Evolutionary conservation across 2,329 filamentous ascomycete genomes (phyloP), one percentile per base, ranked within the genome.

Genomic region (Seiridium unicorne): DNA sequence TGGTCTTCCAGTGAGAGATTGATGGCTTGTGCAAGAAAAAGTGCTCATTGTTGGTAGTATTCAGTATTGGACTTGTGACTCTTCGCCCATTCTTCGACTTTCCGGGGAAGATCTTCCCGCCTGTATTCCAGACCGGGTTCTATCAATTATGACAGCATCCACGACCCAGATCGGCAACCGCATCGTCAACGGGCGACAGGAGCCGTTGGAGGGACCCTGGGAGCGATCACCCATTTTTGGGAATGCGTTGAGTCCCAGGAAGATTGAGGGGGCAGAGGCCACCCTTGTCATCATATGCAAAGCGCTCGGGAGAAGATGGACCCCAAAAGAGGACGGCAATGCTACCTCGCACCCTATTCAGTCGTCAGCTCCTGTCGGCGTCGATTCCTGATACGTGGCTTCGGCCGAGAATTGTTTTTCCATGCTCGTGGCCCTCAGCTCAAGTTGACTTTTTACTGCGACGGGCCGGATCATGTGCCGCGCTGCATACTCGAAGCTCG

Each of bases 211-310:
- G n/a, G 40, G 54, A 34, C 44, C 54, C 54, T 57, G 18, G 26
- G 26, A 42, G 34, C 35, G 44, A 57, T 57, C 54, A 46, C 18
- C 54, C 54, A 36, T 57, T 46, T 47, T 57, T 46, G 54, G 54
- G n/a, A 11, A 36, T 42, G 54, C 35, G 54, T 47, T 42, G 49
- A 57, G 31, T 36, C 44, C 54, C 49, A 11, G 31, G 31, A 34
- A 51, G n/a, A 51, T 55, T 40, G 38, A 55, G 51, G 42, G 40
- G 54, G 35, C 32, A 57, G 40, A 26, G 26, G 26, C 32, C 11
- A 57, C 44, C 54, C 54, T 9, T 4, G 54, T 48, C 54, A 9
- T 9, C 26, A 44, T 35, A 57, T 57, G 54, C 54, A 57, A 48
- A 31, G 46, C 10, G 10, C 31, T 18, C 31, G 35, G 54, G 10